These are phyloP conservation scores for Apophysomyces elegans DNA, from an alignment of 371 early-diverging fungal species.

Conservation along the genomic window DNA sequence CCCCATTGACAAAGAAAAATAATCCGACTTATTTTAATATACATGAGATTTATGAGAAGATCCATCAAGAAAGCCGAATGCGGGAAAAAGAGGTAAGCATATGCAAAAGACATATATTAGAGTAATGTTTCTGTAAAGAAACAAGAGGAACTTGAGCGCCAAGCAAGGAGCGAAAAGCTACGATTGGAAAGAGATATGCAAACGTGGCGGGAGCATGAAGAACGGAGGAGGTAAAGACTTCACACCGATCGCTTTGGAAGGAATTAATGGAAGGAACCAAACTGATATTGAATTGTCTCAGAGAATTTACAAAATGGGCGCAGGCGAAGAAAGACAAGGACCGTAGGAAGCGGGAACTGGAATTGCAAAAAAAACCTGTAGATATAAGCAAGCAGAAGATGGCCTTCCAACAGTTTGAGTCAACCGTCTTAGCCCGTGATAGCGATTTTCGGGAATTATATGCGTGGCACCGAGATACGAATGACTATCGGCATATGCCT, in stretches of 20 bases:
- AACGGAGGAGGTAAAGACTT: conserved; percentile 10
- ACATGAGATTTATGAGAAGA: conserved; percentile 27
- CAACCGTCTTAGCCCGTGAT: conserved; percentile 23
- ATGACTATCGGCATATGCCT: conserved; percentile 42
- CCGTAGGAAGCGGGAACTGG: conserved; percentile 12
- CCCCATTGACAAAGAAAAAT: not conserved
- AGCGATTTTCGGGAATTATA: conserved; percentile 37
- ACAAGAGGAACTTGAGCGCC: conserved; percentile 22
- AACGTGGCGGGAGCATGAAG: conserved; percentile 12
- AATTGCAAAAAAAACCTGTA: conserved; percentile 14
- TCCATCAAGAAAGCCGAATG: conserved; percentile 32
- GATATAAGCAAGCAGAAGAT: conserved; percentile 48
- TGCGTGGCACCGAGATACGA: conserved; percentile 37
- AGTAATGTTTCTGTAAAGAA: conserved; percentile 15
- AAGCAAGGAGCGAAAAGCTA: conserved; percentile 11
- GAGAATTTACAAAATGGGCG: conserved; percentile 9
- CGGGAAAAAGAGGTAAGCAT: conserved; percentile 39
- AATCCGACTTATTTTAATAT: conserved; percentile 29
- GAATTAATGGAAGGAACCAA: not conserved
- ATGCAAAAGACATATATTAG: not conserved
- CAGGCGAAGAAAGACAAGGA: conserved; percentile 23
- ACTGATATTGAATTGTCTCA: not conserved
- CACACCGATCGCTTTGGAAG: not conserved
- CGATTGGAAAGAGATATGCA: conserved; percentile 9
- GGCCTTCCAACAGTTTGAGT: conserved; percentile 30